Base-by-base conservation (phyloP, 2,329 filamentous ascomycete species). In the Diaporthe longicolla region DNA sequence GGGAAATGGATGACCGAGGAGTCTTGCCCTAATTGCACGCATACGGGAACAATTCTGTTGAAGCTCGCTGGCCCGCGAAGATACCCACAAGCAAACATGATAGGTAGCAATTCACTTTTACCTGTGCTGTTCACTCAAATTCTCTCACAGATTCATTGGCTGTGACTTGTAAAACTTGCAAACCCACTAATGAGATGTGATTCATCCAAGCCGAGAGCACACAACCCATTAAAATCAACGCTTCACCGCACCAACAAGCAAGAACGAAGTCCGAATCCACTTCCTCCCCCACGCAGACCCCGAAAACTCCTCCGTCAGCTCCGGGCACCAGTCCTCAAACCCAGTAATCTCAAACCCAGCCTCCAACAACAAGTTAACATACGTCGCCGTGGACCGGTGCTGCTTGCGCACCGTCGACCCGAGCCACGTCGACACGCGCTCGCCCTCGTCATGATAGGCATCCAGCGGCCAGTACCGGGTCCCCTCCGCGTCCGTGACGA, bases 71-170 rank as follows among this genome's bases (percentile, higher is more conserved):
- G 63, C 21, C 40, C 26, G 21, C 59, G n/a, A 37, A 68, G 63
- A 68, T 68, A 68, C 63, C 63, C 63, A 68, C 45, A 21, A 54
- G 37, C 15, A 21, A 19, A 54, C n/a, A 37, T 40, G 45, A 52
- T 26, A 40, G 48, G 48, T 54, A 68, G 29, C 21, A 54, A 19
- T 52, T 32, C 21, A 15, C 54, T 4, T 54, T n/a, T 19, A 26
- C 7, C 63, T 13, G 15, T 37, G 21, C 45, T 26, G n/a, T 32
- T 52, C 11, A 24, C 32, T 24, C 48, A 40, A 21, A 19, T 1
- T n/a, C 1, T 13, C 21, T 21, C 4, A 6, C 1, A 21, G 32
- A 9, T 3, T 10, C n/a, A 13, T 35, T 21, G 26, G 2, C 26
- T 2, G 45, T 40, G 63, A 40, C n/a, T 32, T 26, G 24, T 11